phyloP scores from a whole-genome alignment of 2,329 filamentous ascomycete species.

The Calonectria pauciramosa region DNA sequence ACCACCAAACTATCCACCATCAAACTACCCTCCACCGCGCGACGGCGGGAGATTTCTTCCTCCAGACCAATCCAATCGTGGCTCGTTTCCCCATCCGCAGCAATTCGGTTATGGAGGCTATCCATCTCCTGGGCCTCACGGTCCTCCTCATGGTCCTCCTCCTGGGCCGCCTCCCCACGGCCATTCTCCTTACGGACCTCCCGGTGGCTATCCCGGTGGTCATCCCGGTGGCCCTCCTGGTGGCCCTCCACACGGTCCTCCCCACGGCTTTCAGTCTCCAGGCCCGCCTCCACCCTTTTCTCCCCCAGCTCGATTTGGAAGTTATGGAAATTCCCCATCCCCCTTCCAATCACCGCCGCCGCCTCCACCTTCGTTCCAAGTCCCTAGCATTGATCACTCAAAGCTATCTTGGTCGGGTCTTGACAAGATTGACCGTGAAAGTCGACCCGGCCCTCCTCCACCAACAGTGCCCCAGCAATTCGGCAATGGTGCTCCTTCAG shows the following conservation, averaged over 20 bases:
- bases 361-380: conserved; percentile 59
- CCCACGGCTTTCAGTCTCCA: conserved; percentile 37
- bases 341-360: conserved; percentile 47
- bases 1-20: neutral
- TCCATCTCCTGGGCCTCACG: conserved; percentile 43
- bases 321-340: conserved; percentile 42
- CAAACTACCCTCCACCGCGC: neutral
- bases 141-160: neutral
- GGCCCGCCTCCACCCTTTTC: conserved; percentile 43
- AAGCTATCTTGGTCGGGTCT: conserved; percentile 57
- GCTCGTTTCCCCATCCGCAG: neutral
- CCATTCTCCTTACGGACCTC: conserved; percentile 32
- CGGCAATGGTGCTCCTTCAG: conserved; percentile 75
- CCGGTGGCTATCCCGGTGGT: neutral
- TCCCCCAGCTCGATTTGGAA: conserved; percentile 32
- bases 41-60: neutral
- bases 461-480: conserved; percentile 69
- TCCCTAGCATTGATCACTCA: conserved; percentile 59
- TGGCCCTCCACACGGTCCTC: neutral
- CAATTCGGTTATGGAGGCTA: conserved; percentile 43
- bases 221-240: neutral
- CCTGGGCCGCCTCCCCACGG: too few species aligned
- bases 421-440: conserved; percentile 40
- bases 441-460: conserved; percentile 56
- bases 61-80: conserved; percentile 25